Percentiles rank a stretch among this genome's conserved stretches.
phyloP scores from a whole-genome alignment of 2,329 filamentous ascomycete genomes.

The Phaeosphaeria sp. region DNA sequence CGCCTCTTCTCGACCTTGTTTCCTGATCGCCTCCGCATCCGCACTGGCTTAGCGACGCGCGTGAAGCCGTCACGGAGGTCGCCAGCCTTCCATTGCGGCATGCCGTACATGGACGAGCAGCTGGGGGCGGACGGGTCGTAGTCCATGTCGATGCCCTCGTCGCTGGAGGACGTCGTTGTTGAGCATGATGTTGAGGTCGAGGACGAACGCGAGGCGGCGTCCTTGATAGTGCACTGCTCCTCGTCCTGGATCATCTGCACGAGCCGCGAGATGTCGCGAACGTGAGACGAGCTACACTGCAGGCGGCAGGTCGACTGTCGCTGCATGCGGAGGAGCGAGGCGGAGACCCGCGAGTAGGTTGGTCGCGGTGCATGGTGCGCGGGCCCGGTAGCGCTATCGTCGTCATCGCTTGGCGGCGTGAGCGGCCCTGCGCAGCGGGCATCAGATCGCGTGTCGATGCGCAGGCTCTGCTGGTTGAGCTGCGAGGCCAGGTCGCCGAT shows the following conservation, averaged over 20 bases:
- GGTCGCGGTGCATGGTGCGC: slow-evolving; percentile 17
- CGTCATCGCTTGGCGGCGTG: slow-evolving; percentile 31
- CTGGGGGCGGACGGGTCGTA: slow-evolving; percentile 25
- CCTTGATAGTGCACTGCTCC: slow-evolving; percentile 50
- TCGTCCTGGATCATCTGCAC: slow-evolving; percentile 52
- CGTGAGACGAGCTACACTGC: slow-evolving; percentile 50
- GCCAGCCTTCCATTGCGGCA: slow-evolving; percentile 33
- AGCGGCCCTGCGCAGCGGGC: slow-evolving; percentile 22
- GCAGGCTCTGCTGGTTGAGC: slow-evolving; percentile 43
- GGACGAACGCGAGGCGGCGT: slow-evolving; percentile 16
- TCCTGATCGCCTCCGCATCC: slow-evolving; percentile 41
- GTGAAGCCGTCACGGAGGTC: slow-evolving; percentile 34
- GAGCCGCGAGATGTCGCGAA: slow-evolving; percentile 51
- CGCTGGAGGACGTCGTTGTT: slow-evolving; percentile 20
- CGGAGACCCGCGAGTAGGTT: slow-evolving; percentile 41
- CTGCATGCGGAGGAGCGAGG: slow-evolving; percentile 48
- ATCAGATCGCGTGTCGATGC: slow-evolving; percentile 28
- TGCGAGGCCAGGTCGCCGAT: slow-evolving; percentile 45
- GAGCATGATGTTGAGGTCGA: slow-evolving; percentile 13
- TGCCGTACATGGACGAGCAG: slow-evolving; percentile 20
- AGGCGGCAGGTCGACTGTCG: slow-evolving; percentile 51
- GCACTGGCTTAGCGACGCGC: slow-evolving; percentile 37
- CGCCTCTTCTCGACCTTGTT: slow-evolving; percentile 24
- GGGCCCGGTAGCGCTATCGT: slow-evolving; percentile 11
- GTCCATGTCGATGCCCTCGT: slow-evolving; percentile 45